phyloP scores from a whole-genome alignment of 139 green algal genomes.

The Edaphochlamys debaryana region DNA sequence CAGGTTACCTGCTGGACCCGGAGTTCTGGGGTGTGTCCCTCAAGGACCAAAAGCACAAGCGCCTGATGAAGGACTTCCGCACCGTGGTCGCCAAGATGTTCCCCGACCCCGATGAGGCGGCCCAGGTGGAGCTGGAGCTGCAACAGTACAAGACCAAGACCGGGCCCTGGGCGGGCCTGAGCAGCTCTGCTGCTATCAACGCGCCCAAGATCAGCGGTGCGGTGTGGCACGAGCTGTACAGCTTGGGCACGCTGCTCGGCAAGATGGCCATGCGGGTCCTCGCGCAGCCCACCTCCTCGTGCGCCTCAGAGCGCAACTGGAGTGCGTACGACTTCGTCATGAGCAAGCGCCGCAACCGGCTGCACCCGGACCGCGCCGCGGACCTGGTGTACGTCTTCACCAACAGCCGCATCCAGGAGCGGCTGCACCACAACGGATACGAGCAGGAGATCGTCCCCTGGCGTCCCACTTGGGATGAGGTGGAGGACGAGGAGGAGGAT shows the following conservation, averaged over 20 bases:
- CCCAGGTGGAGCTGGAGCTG: not conserved
- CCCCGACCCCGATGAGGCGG: not conserved
- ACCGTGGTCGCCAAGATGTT: not conserved
- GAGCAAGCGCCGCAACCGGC: not conserved
- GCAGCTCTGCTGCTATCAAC: not conserved
- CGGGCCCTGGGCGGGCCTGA: not conserved
- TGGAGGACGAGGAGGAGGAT: not conserved
- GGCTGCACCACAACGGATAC: not conserved
- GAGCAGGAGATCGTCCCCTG: not conserved
- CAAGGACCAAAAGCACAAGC: not conserved
- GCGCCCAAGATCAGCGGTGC: not conserved
- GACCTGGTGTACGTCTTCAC: conserved; percentile 5
- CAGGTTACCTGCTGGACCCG: not conserved
- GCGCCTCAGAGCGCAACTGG: conserved; percentile 46
- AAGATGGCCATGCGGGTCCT: not conserved
- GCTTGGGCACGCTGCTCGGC: not conserved
- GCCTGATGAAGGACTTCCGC: not conserved
- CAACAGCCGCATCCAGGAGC: not conserved
- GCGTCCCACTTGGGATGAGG: not conserved
- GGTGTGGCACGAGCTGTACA: not conserved
- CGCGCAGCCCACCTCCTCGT: not conserved
- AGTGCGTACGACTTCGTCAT: conserved; percentile 26
- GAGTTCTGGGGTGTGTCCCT: not conserved
- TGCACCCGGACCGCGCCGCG: not conserved
- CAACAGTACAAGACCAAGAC: not conserved